Evolutionary conservation across 768 basidiomycete species (phyloP), one percentile per base, ranked within the genome.

Genomic region (Scleroderma bovista): DNA sequence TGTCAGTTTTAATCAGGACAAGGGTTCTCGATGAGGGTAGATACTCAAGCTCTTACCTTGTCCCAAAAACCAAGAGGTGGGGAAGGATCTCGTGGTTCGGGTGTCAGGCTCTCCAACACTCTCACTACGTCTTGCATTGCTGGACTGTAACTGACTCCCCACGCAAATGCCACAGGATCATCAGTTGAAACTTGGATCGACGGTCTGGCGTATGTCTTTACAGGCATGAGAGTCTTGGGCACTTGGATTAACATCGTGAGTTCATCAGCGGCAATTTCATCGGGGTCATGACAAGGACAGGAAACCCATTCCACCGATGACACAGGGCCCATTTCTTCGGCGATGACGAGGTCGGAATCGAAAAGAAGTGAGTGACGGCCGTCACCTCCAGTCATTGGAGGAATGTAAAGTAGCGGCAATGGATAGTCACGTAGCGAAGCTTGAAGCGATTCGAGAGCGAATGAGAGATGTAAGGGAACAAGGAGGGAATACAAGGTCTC

Each of bases 51-150:
- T 52, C 73, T 57, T 51, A 87, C 83, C 77, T 96, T 97, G 65
- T 97, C 94, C 94, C 94, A 96, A 64, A 96, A 95, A 7, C 93
- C 94, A 53, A 95, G 60, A 10, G 79, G 75, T 12, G 90, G 87
- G 2, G 92, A 94, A 19, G 80, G 74, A 67, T 98, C 94, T 40
- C 80, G 77, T 44, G 89, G 80, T 17, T 87, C 75, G 55, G 83
- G 83, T 3, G 88, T 80, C 47, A 98, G 61, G 2, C 84, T 84
- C 50, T 96, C 94, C 23, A 97, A 62, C 17, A 93, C 75, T 40
- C 83, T 78, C 75, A 89, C 83, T 40, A 96, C 64, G 61, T 96
- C 94, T 61, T 93, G 89, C 20, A 89, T 87, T 2, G 84, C 86
- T 16, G 93, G 86, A 40, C 80, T 78, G 54, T 92, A 89, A 54